These are phyloP conservation scores for Collariella sp. DNA, from an alignment of 495 filamentous ascomycete genomes.

Conservation along the genomic window DNA sequence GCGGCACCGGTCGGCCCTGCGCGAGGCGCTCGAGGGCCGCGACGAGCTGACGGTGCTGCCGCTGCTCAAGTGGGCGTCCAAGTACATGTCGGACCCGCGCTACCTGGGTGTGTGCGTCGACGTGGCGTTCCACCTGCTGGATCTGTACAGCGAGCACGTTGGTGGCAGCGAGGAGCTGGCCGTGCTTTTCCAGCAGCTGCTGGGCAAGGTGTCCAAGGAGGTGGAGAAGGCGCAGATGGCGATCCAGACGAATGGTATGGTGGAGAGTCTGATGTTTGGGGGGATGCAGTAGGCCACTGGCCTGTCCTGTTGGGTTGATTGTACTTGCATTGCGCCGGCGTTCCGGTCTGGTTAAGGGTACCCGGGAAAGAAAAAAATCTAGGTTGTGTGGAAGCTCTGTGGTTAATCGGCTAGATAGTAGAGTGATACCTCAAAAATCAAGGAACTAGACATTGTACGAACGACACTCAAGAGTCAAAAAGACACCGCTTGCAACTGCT, in stretches of 20 bases:
- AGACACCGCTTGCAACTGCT: neutral
- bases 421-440: slow-evolving; percentile 4
- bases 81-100: slow-evolving; percentile 68
- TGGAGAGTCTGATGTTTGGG: slow-evolving; percentile 59
- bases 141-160: slow-evolving; percentile 77
- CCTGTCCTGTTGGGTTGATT: neutral
- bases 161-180: slow-evolving; percentile 67
- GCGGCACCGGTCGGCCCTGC: slow-evolving; percentile 77
- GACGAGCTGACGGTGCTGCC: slow-evolving; percentile 76
- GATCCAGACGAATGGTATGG: slow-evolving; percentile 70
- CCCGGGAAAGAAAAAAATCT: neutral
- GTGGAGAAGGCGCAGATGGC: slow-evolving; percentile 76
- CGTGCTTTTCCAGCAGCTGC: slow-evolving; percentile 52
- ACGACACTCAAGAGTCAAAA: too few relatives aligned
- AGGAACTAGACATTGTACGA: too few relatives aligned
- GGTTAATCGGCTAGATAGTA: neutral
- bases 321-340: slow-evolving; percentile 13
- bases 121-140: slow-evolving; percentile 66
- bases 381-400: neutral
- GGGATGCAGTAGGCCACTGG: neutral
- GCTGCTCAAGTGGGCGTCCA: slow-evolving; percentile 72
- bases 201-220: slow-evolving; percentile 59
- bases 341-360: slow-evolving; percentile 1
- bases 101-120: slow-evolving; percentile 71
- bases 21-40: slow-evolving; percentile 70